A percentile compares a stretch with the other conserved stretches of the same genome.
These are phyloP conservation scores for Bipolaris gigantea DNA, from an alignment of 2,329 filamentous ascomycete species.

Conservation along the genomic window DNA sequence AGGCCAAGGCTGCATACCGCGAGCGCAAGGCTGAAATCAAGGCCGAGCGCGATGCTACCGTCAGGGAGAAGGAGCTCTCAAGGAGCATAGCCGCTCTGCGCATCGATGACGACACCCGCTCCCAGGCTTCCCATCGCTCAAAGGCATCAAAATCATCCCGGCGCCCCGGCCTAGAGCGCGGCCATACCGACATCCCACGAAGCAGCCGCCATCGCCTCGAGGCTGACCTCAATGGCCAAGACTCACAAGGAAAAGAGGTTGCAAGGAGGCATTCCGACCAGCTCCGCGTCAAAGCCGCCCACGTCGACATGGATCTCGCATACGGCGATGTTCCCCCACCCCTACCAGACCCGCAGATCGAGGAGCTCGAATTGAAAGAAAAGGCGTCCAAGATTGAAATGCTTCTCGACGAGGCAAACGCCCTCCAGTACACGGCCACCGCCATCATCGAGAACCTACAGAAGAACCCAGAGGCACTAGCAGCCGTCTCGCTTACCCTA, in stretches of 20 bases:
- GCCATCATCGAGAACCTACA: conserved; percentile 80
- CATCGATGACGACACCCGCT: conserved; percentile 44
- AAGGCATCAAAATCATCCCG: conserved; percentile 24
- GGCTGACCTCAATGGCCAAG: conserved; percentile 36
- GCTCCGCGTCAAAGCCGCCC: conserved; percentile 44
- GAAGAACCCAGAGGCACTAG: conserved; percentile 85
- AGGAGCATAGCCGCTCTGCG: conserved; percentile 57
- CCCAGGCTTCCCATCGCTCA: conserved; percentile 35
- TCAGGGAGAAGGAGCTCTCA: conserved; percentile 61
- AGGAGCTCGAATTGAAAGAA: conserved; percentile 63
- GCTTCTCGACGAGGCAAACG: conserved; percentile 84
- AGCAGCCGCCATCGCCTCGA: conserved; percentile 34
- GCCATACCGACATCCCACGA: conserved; percentile 45
- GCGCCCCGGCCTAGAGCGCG: conserved; percentile 48
- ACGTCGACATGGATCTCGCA: conserved; percentile 87
- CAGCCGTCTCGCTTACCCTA: conserved; percentile 87
- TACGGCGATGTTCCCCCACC: conserved; percentile 82
- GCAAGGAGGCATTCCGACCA: conserved; percentile 50
- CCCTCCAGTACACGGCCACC: conserved; percentile 79
- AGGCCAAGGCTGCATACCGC: conserved; percentile 83
- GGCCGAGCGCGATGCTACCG: conserved; percentile 65
- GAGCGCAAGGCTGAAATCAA: conserved; percentile 84
- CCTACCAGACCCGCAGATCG: conserved; percentile 53
- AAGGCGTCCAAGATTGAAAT: conserved; percentile 75
- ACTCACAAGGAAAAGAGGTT: conserved; percentile 45